Conservation (phyloP, 164 flowering plant genomes). For the Liquidambar formosana region DNA sequence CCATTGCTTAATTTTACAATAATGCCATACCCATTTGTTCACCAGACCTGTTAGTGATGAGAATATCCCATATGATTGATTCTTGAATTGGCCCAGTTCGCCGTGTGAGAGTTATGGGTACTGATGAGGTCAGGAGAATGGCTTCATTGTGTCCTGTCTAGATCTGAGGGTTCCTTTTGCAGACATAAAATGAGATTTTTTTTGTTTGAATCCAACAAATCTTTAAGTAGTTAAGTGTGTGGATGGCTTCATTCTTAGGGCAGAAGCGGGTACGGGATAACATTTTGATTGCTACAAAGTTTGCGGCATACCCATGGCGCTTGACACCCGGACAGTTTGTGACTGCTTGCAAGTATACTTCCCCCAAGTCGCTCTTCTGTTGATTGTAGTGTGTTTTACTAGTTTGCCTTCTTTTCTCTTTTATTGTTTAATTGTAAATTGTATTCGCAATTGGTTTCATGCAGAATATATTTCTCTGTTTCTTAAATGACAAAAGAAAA, state of each 20-base stretch:
- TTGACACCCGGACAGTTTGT: conserved; percentile 85
- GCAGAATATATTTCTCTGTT: too few species aligned
- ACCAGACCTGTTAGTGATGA: neutral
- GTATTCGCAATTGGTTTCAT: too few species aligned
- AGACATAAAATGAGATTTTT: neutral
- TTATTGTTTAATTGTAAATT: too few species aligned
- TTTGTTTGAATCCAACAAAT: neutral
- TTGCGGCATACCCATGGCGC: conserved; percentile 99
- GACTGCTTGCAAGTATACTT: conserved; percentile 82
- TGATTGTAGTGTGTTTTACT: neutral
- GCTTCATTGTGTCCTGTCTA: neutral
- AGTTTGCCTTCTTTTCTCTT: too few species aligned
- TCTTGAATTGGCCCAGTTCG: neutral
- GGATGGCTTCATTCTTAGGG: conserved; percentile 38
- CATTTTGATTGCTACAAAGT: conserved; percentile 89
- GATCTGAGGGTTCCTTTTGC: neutral
- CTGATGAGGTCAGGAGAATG: neutral
- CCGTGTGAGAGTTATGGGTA: neutral
- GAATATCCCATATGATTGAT: neutral
- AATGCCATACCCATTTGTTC: neutral
- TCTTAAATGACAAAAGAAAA: too few species aligned
- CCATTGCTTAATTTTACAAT: neutral
- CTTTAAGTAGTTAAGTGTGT: neutral
- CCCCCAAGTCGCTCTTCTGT: neutral
- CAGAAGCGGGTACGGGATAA: conserved; percentile 38